Conservation (phyloP, 345 rosid species). For the Ceriops decandra region DNA sequence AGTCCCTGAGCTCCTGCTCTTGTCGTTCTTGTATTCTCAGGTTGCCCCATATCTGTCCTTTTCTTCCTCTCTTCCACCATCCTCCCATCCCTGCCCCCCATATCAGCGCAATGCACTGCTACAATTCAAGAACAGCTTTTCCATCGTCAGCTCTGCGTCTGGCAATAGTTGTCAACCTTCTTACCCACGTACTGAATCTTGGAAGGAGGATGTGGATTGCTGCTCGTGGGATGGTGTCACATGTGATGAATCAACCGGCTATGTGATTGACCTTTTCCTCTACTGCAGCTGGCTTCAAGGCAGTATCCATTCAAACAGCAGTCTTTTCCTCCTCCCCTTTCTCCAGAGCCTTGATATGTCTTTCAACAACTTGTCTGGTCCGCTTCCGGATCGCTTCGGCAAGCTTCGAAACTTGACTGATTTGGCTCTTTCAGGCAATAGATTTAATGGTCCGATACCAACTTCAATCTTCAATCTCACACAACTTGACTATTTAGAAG, state of each 20-base stretch:
- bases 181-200: constrained; percentile 12
- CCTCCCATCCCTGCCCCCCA: constrained; percentile 4
- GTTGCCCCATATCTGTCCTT: not conserved
- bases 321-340: constrained; percentile 19
- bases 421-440: constrained; percentile 7
- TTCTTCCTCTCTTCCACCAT: not conserved
- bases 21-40: not conserved
- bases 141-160: not conserved
- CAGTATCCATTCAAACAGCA: constrained; percentile 9
- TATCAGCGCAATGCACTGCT: constrained; percentile 14
- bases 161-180: no score
- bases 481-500: not conserved
- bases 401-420: not conserved
- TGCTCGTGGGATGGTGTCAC: constrained; percentile 34
- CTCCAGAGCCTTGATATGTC: constrained; percentile 29
- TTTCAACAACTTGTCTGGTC: constrained; percentile 16
- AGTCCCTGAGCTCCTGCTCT: no score
- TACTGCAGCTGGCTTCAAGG: constrained; percentile 3
- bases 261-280: constrained; percentile 26
- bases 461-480: constrained; percentile 5
- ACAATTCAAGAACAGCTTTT: constrained; percentile 7
- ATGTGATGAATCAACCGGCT: constrained; percentile 14
- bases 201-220: constrained; percentile 24
- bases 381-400: constrained; percentile 2
- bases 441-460: constrained; percentile 24